A percentile compares a stretch with the other conserved stretches of the same genome.
phyloP scores from a whole-genome alignment of 129 eudicot genomes.

The Sambucus nigra region DNA sequence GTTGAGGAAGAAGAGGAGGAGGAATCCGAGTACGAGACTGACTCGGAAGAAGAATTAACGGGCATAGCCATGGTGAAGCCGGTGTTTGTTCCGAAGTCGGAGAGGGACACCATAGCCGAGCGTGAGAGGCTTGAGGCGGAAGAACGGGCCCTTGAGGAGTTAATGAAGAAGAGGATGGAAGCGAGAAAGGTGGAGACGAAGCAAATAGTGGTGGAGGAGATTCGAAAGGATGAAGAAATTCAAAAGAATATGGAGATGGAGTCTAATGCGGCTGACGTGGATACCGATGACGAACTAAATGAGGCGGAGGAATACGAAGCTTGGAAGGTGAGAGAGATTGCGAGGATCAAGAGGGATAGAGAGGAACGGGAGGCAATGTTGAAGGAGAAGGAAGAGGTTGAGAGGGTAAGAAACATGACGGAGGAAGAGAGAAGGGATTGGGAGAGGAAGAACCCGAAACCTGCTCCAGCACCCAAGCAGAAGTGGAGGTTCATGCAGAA shows the following conservation, averaged over 20 bases:
- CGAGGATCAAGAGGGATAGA: constrained; percentile 88
- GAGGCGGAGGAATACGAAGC: constrained; percentile 93
- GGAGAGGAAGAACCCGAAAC: constrained; percentile 90
- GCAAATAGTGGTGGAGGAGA: constrained; percentile 75
- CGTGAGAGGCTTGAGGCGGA: constrained; percentile 81
- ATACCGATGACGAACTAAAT: constrained; percentile 82
- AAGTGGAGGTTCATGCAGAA: constrained; percentile 99
- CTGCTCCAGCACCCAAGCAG: constrained; percentile 38
- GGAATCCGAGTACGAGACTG: constrained; percentile 84
- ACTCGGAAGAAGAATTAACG: constrained; percentile 65
- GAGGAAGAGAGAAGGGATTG: constrained; percentile 97
- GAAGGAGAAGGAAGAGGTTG: constrained; percentile 94
- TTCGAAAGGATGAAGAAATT: constrained; percentile 57
- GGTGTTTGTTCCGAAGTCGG: constrained; percentile 82
- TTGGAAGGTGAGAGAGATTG: constrained; percentile 85
- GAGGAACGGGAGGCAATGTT: constrained; percentile 83
- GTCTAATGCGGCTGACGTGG: constrained; percentile 72
- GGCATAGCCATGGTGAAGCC: constrained; percentile 88
- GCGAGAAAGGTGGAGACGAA: constrained; percentile 77
- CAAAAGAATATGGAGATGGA: constrained; percentile 65
- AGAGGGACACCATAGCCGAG: constrained; percentile 90
- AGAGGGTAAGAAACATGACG: constrained; percentile 88
- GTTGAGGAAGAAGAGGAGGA: constrained; percentile 79
- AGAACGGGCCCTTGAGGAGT: constrained; percentile 69
- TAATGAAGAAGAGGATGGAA: constrained; percentile 48